Conservation (phyloP, 225 moss, liverwort and hornwort species). For the Bryum argenteum region DNA sequence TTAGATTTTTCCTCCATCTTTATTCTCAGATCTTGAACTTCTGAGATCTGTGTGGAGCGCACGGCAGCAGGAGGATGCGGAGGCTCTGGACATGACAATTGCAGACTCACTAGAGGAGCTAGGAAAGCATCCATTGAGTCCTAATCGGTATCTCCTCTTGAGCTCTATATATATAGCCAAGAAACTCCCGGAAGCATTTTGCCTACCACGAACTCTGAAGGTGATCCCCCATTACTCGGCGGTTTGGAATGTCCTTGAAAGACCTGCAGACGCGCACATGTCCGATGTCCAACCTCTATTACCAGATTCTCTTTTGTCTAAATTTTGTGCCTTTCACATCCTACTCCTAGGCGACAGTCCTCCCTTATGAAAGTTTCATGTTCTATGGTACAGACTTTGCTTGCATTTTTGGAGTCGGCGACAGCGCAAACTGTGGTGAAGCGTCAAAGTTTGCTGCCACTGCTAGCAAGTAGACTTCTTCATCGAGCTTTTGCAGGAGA, state of each 20-base stretch:
- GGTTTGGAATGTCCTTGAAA: conserved; percentile 20
- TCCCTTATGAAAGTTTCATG: conserved; percentile 26
- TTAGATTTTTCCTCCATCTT: conserved; percentile 34
- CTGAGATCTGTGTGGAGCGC: conserved; percentile 84
- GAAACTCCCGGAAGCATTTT: conserved; percentile 89
- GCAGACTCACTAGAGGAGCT: conserved; percentile 81
- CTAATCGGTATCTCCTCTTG: conserved; percentile 84
- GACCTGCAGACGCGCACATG: neutral
- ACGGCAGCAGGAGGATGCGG: conserved; percentile 78
- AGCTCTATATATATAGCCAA: conserved; percentile 90
- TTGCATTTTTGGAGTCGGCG: conserved; percentile 72
- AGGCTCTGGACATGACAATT: conserved; percentile 72
- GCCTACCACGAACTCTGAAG: conserved; percentile 85
- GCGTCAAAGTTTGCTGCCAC: conserved; percentile 84
- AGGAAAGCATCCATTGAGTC: conserved; percentile 76
- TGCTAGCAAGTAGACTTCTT: conserved; percentile 88
- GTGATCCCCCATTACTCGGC: conserved; percentile 43
- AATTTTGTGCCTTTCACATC: conserved; percentile 7
- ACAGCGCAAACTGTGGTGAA: conserved; percentile 68
- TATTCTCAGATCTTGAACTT: conserved; percentile 76
- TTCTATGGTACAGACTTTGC: conserved; percentile 63
- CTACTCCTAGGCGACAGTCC: conserved; percentile 11
- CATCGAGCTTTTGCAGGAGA: conserved; percentile 80
- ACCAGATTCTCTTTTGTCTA: conserved; percentile 1
- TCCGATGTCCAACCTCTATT: neutral